Percentiles rank a stretch among this genome's conserved stretches.
Conservation (phyloP, 1,284 basidiomycete genomes). For the Pascua sp. region DNA sequence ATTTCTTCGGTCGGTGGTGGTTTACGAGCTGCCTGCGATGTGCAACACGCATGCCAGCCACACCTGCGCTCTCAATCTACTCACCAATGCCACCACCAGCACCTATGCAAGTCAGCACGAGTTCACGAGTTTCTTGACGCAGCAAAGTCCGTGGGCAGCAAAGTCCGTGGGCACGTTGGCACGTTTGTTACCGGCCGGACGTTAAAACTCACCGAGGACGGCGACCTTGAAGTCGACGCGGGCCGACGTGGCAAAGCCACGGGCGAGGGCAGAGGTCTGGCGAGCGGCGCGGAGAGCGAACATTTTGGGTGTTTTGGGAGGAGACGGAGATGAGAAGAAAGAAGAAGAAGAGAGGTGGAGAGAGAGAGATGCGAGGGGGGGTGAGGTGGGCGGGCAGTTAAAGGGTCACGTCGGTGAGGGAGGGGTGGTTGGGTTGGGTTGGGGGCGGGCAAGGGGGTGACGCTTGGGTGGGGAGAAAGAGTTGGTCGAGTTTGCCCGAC, state of each 20-base stretch:
- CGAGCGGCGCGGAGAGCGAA: conserved; percentile 28
- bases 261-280: conserved; percentile 31
- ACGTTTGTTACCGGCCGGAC: too few species aligned
- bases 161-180: too few species aligned
- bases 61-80: not conserved
- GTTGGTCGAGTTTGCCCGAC: too few species aligned
- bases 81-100: conserved; percentile 59
- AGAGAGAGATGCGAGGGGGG: not conserved
- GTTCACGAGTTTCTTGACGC: too few species aligned
- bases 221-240: conserved; percentile 45
- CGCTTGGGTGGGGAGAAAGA: too few species aligned
- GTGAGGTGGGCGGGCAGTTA: not conserved
- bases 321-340: conserved; percentile 4
- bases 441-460: too few species aligned
- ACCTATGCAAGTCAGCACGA: not conserved
- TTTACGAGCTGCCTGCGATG: too few species aligned
- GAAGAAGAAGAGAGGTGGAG: conserved; percentile 3
- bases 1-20: not conserved
- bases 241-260: conserved; percentile 48
- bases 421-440: too few species aligned
- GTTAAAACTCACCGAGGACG: conserved; percentile 38
- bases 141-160: too few species aligned
- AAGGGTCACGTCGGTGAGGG: too few species aligned
- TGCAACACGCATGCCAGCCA: too few species aligned
- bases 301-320: conserved; percentile 23